Base-by-base conservation (phyloP, 257 asterid genomes). In the Mentha longifolia region DNA sequence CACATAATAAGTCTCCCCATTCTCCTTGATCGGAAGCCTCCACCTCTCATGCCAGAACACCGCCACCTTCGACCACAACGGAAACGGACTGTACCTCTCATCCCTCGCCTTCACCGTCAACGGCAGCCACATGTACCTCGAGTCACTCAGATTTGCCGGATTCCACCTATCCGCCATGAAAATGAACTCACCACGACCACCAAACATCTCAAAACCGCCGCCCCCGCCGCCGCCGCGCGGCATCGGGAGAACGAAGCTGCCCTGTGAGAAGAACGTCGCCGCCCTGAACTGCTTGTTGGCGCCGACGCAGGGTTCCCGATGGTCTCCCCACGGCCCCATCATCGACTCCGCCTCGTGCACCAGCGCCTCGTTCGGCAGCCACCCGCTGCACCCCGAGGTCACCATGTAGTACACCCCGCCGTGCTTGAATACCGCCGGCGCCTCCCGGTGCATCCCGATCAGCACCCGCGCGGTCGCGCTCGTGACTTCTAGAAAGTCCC, bases 121-220 rank as follows among this genome's bases (percentile, higher is more conserved):
- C 12, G 97, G 96, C 76, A 91, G 79, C 96, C 96, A 91, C 49
- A 91, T 37, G 52, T 91, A 89, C 78, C 97, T 80, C 14, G 97
- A 91, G 54, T 87, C 91, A 16, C 79, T 7, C 70, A 91, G 73
- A 52, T 91, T 85, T 17, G 68, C 71, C 2, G 88, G 86, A 30
- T 87, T 91, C 96, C 96, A 91, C 47, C 92, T 80, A 78, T 91
- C 95, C 39, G 89, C 96, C 89, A 91, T 87, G 77, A 87, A 89
- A 43, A 89, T 70, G 61, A 78, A 91, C 5, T 80, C 80, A 4
- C 87, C 95, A 1, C 72, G 73, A 5, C 6, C 47, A 5, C 39
- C 39, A 22, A 22, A 22, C 25, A 22, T 22, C 25, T 22, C 25
- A 22, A 22, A 22, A 55, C 37, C 61, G 11, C 16, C 31, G 1